phyloP scores from a whole-genome alignment of 2,329 filamentous ascomycete species.

The Emergomyces orientalis region DNA sequence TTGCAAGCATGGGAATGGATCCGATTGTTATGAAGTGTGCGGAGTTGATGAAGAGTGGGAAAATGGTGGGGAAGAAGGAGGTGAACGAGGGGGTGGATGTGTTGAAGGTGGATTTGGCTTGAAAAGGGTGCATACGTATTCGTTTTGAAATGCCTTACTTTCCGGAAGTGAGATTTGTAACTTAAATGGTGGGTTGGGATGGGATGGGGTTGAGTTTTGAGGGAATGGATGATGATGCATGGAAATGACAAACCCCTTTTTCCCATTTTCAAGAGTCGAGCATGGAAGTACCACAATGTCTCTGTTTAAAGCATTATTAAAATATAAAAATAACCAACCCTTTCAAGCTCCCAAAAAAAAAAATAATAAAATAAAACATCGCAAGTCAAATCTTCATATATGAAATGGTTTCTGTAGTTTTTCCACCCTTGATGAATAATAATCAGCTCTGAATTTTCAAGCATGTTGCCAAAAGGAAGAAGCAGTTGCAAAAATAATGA shows the following conservation, averaged over 20 bases:
- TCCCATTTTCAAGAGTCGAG: neutral
- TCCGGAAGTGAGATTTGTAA: neutral
- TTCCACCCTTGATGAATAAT: neutral
- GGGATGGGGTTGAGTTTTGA: neutral
- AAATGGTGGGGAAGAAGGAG: slow-evolving; percentile 75
- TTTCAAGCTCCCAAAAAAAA: neutral
- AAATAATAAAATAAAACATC: neutral
- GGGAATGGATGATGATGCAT: neutral
- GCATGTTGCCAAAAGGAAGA: neutral
- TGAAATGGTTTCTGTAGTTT: neutral
- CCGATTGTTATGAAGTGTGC: slow-evolving; percentile 74
- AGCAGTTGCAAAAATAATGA: neutral
- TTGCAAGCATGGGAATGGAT: slow-evolving; percentile 84
- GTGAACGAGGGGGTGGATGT: slow-evolving; percentile 48
- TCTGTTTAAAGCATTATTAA: too few species aligned
- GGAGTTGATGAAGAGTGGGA: slow-evolving; percentile 72
- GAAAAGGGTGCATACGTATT: neutral
- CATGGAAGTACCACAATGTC: neutral
- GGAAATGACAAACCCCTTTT: neutral
- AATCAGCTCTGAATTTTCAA: neutral
- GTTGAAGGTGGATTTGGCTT: slow-evolving; percentile 19
- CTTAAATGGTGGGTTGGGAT: neutral
- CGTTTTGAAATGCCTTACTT: too few species aligned
- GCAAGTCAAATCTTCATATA: neutral
- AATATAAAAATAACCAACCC: too few species aligned